Evolutionary conservation across 2,329 filamentous ascomycete species (phyloP).

Genomic region (Tetracladium maxilliforme): DNA sequence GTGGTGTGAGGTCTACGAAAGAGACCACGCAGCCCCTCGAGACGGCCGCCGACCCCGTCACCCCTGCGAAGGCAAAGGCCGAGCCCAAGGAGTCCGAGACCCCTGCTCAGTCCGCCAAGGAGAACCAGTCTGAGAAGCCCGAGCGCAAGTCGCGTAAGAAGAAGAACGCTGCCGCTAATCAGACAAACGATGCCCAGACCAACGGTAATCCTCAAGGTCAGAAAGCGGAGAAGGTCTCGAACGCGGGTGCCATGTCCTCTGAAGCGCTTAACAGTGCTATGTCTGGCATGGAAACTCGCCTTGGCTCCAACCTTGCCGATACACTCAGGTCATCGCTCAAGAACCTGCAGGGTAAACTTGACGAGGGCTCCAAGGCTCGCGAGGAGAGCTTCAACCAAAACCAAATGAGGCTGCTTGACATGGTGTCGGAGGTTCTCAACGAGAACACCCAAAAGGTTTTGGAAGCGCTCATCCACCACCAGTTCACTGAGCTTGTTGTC

Average conservation of each 20-base stretch:
- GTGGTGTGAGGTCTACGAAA: slow-evolving; percentile 21
- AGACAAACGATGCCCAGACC: slow-evolving; percentile 32
- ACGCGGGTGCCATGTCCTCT: too few relatives aligned
- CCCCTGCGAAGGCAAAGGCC: slow-evolving; percentile 22
- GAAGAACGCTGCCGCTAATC: slow-evolving; percentile 26
- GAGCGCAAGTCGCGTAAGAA: slow-evolving; percentile 44
- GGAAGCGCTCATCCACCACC: slow-evolving; percentile 56
- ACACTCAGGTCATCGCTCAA: slow-evolving; percentile 41
- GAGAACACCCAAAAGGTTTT: slow-evolving; percentile 58
- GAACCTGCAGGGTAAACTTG: slow-evolving; percentile 46
- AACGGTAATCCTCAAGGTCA: too few relatives aligned
- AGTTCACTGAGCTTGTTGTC: slow-evolving; percentile 62
- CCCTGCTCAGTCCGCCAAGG: slow-evolving; percentile 18
- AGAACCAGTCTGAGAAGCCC: slow-evolving; percentile 35
- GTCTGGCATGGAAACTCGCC: slow-evolving; percentile 29
- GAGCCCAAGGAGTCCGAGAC: slow-evolving; percentile 34
- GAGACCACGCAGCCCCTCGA: slow-evolving; percentile 11
- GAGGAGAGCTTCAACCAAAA: slow-evolving; percentile 48
- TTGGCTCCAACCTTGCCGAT: slow-evolving; percentile 29
- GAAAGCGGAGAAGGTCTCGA: too few relatives aligned
- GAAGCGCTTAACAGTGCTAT: slow-evolving; percentile 44
- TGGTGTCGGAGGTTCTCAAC: slow-evolving; percentile 49
- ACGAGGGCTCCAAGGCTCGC: slow-evolving; percentile 52
- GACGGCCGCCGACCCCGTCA: slow-evolving; percentile 14
- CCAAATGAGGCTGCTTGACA: slow-evolving; percentile 52